These are phyloP conservation scores for Lenwebbia sp. DNA, from an alignment of 345 rosid genomes.

Conservation along the genomic window DNA sequence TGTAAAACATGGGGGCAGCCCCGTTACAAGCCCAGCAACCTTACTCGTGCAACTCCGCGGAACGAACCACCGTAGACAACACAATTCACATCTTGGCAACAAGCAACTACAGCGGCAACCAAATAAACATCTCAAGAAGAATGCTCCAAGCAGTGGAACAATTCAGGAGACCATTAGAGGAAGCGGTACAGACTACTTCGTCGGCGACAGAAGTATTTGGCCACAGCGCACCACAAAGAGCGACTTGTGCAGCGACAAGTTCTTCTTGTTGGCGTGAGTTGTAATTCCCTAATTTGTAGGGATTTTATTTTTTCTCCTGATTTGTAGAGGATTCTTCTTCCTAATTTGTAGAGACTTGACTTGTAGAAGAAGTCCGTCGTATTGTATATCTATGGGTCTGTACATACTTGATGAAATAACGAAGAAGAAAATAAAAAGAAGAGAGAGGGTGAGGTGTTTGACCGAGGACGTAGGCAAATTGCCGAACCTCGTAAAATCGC, in stretches of 20 bases:
- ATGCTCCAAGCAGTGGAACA: background rate
- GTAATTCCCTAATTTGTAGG: no score
- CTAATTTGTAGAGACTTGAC: no score
- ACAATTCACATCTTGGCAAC: background rate
- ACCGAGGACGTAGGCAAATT: no score
- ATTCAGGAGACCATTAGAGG: background rate
- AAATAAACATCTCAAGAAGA: background rate
- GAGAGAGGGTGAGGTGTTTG: no score
- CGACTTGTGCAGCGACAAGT: background rate
- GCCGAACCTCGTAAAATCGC: no score
- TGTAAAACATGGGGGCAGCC: background rate
- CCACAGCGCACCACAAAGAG: background rate
- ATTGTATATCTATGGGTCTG: no score
- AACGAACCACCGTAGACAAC: background rate
- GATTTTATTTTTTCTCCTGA: no score
- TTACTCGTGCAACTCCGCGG: background rate
- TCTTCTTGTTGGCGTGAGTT: no score
- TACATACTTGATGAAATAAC: no score
- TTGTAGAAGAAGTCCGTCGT: no score
- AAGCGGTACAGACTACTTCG: background rate
- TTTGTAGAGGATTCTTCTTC: no score
- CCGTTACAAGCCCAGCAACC: background rate
- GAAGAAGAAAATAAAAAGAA: no score
- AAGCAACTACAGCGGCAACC: background rate
- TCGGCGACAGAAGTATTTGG: background rate